A percentile compares a stretch with the other conserved stretches of the same genome.
phyloP scores from a whole-genome alignment of 495 filamentous ascomycete genomes.

The Pseudomonodictys pantanalensis region DNA sequence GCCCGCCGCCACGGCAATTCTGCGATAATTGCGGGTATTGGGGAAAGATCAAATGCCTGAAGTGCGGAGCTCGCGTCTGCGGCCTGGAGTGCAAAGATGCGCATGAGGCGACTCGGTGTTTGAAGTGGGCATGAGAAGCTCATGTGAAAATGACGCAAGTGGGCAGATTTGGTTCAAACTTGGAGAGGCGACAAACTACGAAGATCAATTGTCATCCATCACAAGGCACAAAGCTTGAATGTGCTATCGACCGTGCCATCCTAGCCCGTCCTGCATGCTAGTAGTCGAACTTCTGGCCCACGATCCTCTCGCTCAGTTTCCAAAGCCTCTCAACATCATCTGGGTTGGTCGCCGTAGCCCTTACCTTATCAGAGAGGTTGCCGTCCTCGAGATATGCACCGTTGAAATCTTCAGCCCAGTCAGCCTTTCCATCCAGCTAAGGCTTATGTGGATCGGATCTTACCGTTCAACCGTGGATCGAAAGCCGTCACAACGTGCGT shows the following conservation, averaged over 20 bases:
- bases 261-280: constrained; percentile 13
- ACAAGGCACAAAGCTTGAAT: no score
- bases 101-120: constrained; percentile 76
- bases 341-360: constrained; percentile 6
- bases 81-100: constrained; percentile 75
- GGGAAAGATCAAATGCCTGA: constrained; percentile 81
- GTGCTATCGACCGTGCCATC: no score
- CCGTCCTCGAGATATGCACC: constrained; percentile 20
- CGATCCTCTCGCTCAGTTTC: constrained; percentile 24
- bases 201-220: no score
- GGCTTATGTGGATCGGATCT: no score
- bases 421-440: no score
- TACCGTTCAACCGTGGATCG: constrained; percentile 22
- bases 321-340: constrained; percentile 22
- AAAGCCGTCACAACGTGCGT: constrained; percentile 30
- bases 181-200: no score
- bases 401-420: constrained; percentile 9
- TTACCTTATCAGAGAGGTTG: not conserved
- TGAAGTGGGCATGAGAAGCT: constrained; percentile 36
- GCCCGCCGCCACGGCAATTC: constrained; percentile 62
- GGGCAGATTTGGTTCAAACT: no score
- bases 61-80: constrained; percentile 76
- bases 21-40: constrained; percentile 93
- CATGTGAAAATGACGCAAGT: no score
- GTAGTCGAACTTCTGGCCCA: constrained; percentile 20